Base-by-base conservation (phyloP, 2,329 filamentous ascomycete genomes). In the Calonectria honghensis region DNA sequence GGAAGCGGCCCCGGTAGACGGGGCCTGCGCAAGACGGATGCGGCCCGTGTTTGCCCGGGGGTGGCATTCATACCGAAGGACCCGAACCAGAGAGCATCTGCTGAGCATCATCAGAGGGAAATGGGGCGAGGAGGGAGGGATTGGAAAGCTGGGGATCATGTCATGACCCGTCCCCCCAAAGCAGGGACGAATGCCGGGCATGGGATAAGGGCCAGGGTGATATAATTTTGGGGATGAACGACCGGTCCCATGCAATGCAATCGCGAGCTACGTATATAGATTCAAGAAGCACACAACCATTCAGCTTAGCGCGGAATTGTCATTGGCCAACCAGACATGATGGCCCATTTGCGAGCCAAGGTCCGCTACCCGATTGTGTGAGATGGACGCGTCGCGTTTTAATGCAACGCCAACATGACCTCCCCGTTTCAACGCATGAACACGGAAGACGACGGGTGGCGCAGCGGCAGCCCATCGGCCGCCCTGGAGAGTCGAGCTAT, bases 241-340 rank as follows among this genome's bases (percentile, higher is more conserved):
- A 37, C 68, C 50, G 68, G 72, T 74, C 32, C 41, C 14, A 79
- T 78, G 70, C 70, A 73, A 79, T 72, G 50, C 69, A 72, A 79
- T 76, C 57, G 71, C 52, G 37, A 74, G 32, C 35, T 51, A 52
- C 31, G 13, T 70, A 57, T 37, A 68, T 68, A 69, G 61, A 76
- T 76, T 57, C 50, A 72, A 74, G 73, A 70, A 66, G 37, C 50
- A 61, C 59, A 64, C 54, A 65, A 27, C 65, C 52, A 32, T 54
- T 64, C 61, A 67, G 27, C 50, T 24, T 45, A 31, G 18, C 52
- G 39, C 31, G 24, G 27, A 71, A 48, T 41, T 45, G n/a, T 64
- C 32, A 75, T 76, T 72, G 54, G 73, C 45, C 52, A 52, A 63
- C 64, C 69, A 66, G 20, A 24, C 14, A 64, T 54, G 61, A 37